phyloP scores from a whole-genome alignment of 176 grass and related monocot genomes.

The Musa itinerans region DNA sequence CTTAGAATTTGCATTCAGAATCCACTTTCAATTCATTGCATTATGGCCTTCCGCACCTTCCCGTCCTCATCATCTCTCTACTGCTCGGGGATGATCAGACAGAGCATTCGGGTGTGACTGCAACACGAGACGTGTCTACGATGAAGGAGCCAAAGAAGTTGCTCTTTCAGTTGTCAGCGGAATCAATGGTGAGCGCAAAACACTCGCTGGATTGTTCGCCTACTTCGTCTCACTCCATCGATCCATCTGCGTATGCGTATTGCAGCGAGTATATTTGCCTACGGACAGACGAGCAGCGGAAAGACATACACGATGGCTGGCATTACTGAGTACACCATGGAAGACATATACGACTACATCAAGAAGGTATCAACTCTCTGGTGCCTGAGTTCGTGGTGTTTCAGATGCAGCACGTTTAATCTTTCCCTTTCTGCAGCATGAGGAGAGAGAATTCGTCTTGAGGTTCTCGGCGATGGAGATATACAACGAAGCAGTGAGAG shows the following conservation, averaged over 20 bases:
- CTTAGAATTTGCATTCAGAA: too few species aligned
- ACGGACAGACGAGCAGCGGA: slow-evolving; percentile 93
- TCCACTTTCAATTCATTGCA: too few species aligned
- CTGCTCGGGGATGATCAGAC: slow-evolving; percentile 27
- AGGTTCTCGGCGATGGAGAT: slow-evolving; percentile 94
- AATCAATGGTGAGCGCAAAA: slow-evolving; percentile 58
- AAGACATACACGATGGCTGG: slow-evolving; percentile 97
- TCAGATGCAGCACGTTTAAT: background rate
- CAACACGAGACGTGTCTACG: slow-evolving; percentile 68
- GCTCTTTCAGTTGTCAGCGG: slow-evolving; percentile 69
- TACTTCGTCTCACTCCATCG: too few species aligned
- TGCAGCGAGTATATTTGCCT: slow-evolving; percentile 85
- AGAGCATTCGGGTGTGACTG: slow-evolving; percentile 61
- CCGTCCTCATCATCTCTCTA: background rate
- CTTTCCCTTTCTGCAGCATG: slow-evolving; percentile 34
- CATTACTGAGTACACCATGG: slow-evolving; percentile 57
- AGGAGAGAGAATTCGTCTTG: slow-evolving; percentile 62
- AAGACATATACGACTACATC: slow-evolving; percentile 78
- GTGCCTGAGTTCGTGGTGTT: background rate
- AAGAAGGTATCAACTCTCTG: slow-evolving; percentile 20
- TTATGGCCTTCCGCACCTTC: too few species aligned
- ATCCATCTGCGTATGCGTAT: background rate
- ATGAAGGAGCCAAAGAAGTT: slow-evolving; percentile 72
- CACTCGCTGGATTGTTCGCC: too few species aligned
- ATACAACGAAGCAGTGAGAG: slow-evolving; percentile 88